Percentiles rank a stretch among this genome's conserved stretches.
Evolutionary conservation across 1,284 basidiomycete species (phyloP).

Genomic region (Moesziomyces antarcticus): DNA sequence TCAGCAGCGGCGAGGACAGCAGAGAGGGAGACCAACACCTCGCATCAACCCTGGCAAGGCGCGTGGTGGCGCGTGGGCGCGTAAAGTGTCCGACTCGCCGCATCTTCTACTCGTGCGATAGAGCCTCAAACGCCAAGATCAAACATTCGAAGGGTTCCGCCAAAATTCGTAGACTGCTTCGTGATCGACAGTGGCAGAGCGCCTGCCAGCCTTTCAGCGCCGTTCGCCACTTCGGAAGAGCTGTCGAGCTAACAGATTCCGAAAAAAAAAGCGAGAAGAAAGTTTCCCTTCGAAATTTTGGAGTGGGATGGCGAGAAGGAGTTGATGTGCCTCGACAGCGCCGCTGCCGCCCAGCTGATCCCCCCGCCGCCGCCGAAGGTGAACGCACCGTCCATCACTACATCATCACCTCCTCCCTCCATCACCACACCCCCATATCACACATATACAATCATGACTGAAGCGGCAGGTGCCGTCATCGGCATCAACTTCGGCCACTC

Average conservation of each 20-base stretch:
- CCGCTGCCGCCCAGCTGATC: not conserved
- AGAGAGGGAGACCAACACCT: slow-evolving; percentile 29
- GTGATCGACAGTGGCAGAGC: not conserved
- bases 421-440: not conserved
- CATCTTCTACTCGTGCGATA: not conserved
- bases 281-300: not conserved
- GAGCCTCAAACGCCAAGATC: not conserved
- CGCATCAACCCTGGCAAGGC: slow-evolving; percentile 1
- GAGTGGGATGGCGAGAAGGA: not conserved
- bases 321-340: not conserved
- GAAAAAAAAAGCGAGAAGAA: not conserved
- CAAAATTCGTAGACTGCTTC: not conserved
- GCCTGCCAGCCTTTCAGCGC: too few relatives aligned
- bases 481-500: slow-evolving; percentile 98
- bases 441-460: slow-evolving; percentile 47
- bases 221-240: not conserved
- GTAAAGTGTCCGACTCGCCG: slow-evolving; percentile 4
- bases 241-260: not conserved
- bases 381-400: not conserved
- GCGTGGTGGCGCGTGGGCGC: slow-evolving; percentile 16
- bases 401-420: slow-evolving; percentile 1
- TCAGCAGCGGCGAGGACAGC: not conserved
- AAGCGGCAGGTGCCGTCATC: slow-evolving; percentile 71
- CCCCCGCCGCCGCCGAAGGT: not conserved
- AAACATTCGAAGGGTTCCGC: not conserved